These are phyloP conservation scores for Eruca vesicaria DNA, from an alignment of 441 rosid genomes.

Conservation along the genomic window DNA sequence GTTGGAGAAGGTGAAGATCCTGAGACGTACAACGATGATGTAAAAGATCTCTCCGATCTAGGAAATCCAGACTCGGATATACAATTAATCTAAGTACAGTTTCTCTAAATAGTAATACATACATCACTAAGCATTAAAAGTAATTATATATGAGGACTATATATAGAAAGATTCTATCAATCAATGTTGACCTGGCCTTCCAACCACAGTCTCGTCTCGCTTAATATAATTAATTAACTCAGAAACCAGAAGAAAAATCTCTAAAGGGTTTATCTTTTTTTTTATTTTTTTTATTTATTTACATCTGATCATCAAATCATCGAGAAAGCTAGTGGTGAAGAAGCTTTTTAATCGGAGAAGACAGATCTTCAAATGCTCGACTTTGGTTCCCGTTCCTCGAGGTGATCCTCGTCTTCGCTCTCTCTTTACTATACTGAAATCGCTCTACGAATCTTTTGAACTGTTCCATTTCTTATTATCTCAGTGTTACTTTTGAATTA, in stretches of 20 bases:
- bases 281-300: too few relatives aligned
- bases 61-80: too few relatives aligned
- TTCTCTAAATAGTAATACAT: too few relatives aligned
- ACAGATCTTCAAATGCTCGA: slow-evolving; percentile 37
- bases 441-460: not conserved
- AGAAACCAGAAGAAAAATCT: not conserved
- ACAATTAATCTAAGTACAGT: too few relatives aligned
- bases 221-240: slow-evolving; percentile 8
- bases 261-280: not conserved
- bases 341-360: too few relatives aligned
- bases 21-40: too few relatives aligned
- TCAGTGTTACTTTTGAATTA: not conserved
- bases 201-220: slow-evolving; percentile 14
- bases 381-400: slow-evolving; percentile 37
- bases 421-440: too few relatives aligned
- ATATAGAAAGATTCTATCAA: not conserved
- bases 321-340: not conserved
- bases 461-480: not conserved
- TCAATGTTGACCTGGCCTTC: slow-evolving; percentile 26
- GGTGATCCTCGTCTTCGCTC: slow-evolving; percentile 39
- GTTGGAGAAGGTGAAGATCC: too few relatives aligned
- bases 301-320: slow-evolving; percentile 15
- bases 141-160: not conserved
- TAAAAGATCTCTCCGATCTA: too few relatives aligned
- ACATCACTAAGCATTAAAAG: not conserved